These are phyloP conservation scores for Verticillium alfalfae DNA, from an alignment of 2,329 filamentous ascomycete genomes.

Conservation along the genomic window DNA sequence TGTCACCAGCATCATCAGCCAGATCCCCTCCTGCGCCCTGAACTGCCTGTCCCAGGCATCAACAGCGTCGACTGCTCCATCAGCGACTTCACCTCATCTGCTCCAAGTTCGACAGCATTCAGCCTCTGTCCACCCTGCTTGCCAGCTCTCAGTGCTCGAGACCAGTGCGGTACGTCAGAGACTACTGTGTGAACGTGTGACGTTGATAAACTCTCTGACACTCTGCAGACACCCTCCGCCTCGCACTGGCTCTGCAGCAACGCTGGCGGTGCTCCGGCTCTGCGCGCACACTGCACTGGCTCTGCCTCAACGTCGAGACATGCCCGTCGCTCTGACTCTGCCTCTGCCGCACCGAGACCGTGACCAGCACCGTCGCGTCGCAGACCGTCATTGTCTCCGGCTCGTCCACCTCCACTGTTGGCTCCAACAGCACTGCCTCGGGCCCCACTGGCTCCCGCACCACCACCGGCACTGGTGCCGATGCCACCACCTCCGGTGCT, in stretches of 20 bases:
- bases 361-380: background rate
- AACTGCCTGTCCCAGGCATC: slow-evolving; percentile 25
- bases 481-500: slow-evolving; percentile 9
- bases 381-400: background rate
- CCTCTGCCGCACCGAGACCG: background rate
- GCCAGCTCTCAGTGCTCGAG: slow-evolving; percentile 23
- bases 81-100: slow-evolving; percentile 30
- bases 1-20: slow-evolving; percentile 11
- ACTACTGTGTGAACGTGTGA: too few relatives aligned
- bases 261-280: background rate
- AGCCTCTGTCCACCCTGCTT: slow-evolving; percentile 28
- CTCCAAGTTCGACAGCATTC: slow-evolving; percentile 25
- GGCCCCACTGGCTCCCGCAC: slow-evolving; percentile 5
- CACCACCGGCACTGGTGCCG: slow-evolving; percentile 6
- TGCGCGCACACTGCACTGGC: too few relatives aligned
- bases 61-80: slow-evolving; percentile 23
- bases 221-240: slow-evolving; percentile 9
- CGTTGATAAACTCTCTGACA: slow-evolving; percentile 3
- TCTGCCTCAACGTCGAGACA: background rate
- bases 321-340: background rate
- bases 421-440: too few relatives aligned
- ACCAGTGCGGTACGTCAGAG: slow-evolving; percentile 28
- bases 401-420: slow-evolving; percentile 1
- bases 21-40: slow-evolving; percentile 32
- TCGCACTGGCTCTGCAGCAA: slow-evolving; percentile 9